Evolutionary conservation across 192 early-diverging fungal genomes (phyloP), one percentile per base, ranked within the genome.

Genomic region (Backusella westeae): DNA sequence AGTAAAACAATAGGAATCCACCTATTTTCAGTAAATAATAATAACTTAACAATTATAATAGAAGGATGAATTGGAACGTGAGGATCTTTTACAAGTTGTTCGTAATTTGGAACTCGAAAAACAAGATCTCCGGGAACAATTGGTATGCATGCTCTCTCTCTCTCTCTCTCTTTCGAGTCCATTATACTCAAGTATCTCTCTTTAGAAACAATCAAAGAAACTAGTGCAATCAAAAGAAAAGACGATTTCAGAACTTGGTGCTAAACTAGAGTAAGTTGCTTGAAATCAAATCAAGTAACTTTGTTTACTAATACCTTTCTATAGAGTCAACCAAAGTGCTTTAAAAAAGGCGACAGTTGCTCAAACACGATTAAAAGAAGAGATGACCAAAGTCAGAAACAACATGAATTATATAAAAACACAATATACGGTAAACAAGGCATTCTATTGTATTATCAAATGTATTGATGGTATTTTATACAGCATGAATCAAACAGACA

Each of bases 371-470:
- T 78, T 85, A 17, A 77, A 81, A 32, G 87, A 87, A 35, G 88
- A 90, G 41, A 67, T 90, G 7, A 75, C 76, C 71, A 87, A 85
- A 35, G 67, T 79, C 5, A 88, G 87, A 69, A 80, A 79, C 6
- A 84, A 87, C 75, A 80, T 87, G 17, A 84, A 88, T 59, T 82
- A 85, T 71, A 84, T 77, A 34, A 87, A 87, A 67, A 80, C 84
- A 21, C 88, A 87, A 69, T 84, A 84, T 71, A 76, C 83, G 39
- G 88, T 87, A 85, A 71, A 80, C 38, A 32, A 3, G 32, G 32
- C 2, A 32, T 32, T 32, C 2, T 3, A 32, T 32, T 2, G 32
- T 32, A 32, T 2, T 32, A 32, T 32, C 32, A 32, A 32, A 32
- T 3, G 32, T 32, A 32, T 32, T 32, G 32, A 32, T 3, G 3